Percentiles rank a stretch among this genome's conserved stretches.
Evolutionary conservation across 306 rosid genomes (phyloP).

Genomic region (Quercus engelmannii): DNA sequence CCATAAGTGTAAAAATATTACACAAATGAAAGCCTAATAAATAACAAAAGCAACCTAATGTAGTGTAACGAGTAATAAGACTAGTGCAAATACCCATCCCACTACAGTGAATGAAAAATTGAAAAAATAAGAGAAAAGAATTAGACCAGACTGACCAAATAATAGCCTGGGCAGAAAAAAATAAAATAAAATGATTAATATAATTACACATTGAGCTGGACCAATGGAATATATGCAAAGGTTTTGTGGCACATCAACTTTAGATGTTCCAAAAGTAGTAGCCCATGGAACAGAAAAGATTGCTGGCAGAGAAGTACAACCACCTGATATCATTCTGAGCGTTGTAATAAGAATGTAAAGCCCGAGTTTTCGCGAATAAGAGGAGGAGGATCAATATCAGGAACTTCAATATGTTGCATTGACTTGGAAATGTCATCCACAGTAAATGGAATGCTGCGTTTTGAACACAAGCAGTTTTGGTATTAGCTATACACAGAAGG

Average conservation of each 20-base stretch:
- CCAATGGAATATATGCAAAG: slow-evolving; percentile 56
- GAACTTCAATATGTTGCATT: slow-evolving; percentile 77
- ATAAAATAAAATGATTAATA: background rate
- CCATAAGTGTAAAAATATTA: background rate
- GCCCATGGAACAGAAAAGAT: slow-evolving; percentile 16
- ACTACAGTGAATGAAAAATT: background rate
- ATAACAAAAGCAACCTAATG: background rate
- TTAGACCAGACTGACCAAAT: slow-evolving; percentile 59
- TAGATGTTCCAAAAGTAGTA: slow-evolving; percentile 18
- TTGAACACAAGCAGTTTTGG: background rate
- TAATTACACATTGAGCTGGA: background rate
- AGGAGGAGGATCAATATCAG: slow-evolving; percentile 91
- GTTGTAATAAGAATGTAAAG: slow-evolving; percentile 82
- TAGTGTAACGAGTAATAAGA: background rate
- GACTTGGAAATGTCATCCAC: slow-evolving; percentile 98
- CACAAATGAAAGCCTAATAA: background rate
- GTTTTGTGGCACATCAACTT: slow-evolving; percentile 25
- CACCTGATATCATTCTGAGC: slow-evolving; percentile 51
- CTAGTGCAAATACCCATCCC: background rate
- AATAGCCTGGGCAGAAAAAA: slow-evolving; percentile 34
- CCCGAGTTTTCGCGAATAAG: slow-evolving; percentile 95
- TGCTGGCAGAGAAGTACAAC: background rate
- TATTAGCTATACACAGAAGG: slow-evolving; percentile 8
- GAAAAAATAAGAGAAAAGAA: slow-evolving; percentile 21
- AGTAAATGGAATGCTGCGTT: slow-evolving; percentile 86